phyloP scores from a whole-genome alignment of 2,329 filamentous ascomycete species.

The Sporothrix euskadiensis region DNA sequence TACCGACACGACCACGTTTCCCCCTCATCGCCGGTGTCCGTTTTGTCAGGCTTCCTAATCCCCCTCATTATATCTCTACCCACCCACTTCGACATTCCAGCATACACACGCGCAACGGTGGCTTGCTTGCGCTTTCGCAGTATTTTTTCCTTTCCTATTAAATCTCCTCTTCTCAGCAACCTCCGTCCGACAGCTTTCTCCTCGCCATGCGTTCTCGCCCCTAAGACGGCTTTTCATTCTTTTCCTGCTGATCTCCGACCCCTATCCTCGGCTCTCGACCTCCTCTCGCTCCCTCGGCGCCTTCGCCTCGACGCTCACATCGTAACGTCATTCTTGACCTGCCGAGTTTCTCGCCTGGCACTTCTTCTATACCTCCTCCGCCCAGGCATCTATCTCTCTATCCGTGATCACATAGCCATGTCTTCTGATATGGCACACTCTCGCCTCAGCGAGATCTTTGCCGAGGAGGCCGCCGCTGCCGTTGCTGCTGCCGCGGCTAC shows the following conservation, averaged over 20 bases:
- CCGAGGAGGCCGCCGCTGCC: constrained; percentile 31
- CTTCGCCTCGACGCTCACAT: neutral
- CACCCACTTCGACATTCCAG: neutral
- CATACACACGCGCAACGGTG: constrained; percentile 18
- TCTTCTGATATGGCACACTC: constrained; percentile 27
- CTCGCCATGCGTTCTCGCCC: constrained; percentile 20
- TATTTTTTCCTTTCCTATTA: constrained; percentile 18
- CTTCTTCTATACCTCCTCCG: neutral
- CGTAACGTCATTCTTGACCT: neutral
- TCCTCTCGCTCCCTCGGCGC: neutral
- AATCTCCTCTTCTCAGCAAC: constrained; percentile 11
- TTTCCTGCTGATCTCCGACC: constrained; percentile 1
- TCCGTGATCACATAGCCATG: constrained; percentile 25
- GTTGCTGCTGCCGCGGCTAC: constrained; percentile 37
- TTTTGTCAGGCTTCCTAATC: constrained; percentile 16
- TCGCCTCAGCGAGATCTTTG: constrained; percentile 32
- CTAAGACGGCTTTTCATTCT: constrained; percentile 12
- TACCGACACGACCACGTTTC: neutral
- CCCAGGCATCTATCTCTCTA: neutral
- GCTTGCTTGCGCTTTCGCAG: constrained; percentile 19
- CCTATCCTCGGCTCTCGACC: constrained; percentile 1
- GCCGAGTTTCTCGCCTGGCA: constrained; percentile 3
- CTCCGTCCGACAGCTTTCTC: neutral
- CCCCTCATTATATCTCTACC: constrained; percentile 9
- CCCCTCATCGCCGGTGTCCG: neutral